Evolutionary conservation across 192 early-diverging fungal species (phyloP).

Genomic region (Rhizophagus prolifer): DNA sequence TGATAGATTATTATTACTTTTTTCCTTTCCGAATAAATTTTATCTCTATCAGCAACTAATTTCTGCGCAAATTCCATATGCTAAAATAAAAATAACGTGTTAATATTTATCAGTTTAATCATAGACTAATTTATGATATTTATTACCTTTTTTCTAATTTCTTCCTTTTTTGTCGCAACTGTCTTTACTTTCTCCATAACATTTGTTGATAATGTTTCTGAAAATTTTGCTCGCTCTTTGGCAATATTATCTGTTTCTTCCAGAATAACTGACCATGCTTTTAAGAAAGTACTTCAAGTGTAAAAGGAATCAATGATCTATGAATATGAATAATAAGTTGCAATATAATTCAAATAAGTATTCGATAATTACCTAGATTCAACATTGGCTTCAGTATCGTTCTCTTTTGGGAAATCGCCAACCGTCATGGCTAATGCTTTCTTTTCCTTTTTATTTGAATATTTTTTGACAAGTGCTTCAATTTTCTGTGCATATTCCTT

Average conservation of each 20-base stretch:
- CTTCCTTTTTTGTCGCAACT: slow-evolving; percentile 58
- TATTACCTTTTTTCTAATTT: slow-evolving; percentile 67
- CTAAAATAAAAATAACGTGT: slow-evolving; percentile 36
- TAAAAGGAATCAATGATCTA: slow-evolving; percentile 19
- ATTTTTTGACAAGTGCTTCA: slow-evolving; percentile 61
- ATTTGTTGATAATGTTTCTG: slow-evolving; percentile 51
- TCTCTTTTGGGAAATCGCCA: slow-evolving; percentile 35
- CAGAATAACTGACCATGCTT: slow-evolving; percentile 62
- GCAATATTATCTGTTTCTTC: slow-evolving; percentile 55
- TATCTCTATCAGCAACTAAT: slow-evolving; percentile 59
- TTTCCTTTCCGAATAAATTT: slow-evolving; percentile 59
- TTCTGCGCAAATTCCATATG: slow-evolving; percentile 66
- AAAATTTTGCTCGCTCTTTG: slow-evolving; percentile 45
- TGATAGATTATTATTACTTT: slow-evolving; percentile 35
- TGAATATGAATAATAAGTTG: not conserved
- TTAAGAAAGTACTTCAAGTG: slow-evolving; percentile 48
- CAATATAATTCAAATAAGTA: not conserved
- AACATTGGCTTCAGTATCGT: slow-evolving; percentile 27
- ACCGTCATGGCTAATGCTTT: slow-evolving; percentile 26
- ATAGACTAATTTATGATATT: not conserved
- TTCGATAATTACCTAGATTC: slow-evolving; percentile 44
- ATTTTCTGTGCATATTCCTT: slow-evolving; percentile 68
- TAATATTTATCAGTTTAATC: not conserved
- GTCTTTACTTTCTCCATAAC: slow-evolving; percentile 60
- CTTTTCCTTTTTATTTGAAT: slow-evolving; percentile 49